Base-by-base conservation (phyloP, 352 stramenopile species). In the Halophytophthora batemanensis region DNA sequence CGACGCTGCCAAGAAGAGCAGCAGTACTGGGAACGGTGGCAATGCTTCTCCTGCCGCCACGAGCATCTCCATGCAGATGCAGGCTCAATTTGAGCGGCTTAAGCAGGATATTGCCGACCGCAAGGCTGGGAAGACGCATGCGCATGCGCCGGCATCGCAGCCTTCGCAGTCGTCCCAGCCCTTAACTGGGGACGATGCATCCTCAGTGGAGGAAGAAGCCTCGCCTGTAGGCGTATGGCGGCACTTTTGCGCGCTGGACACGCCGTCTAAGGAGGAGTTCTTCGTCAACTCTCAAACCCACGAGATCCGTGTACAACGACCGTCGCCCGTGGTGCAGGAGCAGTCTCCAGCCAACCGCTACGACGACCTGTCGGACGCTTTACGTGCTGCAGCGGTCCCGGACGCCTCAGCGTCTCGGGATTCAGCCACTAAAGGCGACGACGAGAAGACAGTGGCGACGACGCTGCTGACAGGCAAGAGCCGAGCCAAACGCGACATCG, bases 251-350 rank as follows among this genome's bases (percentile, higher is more conserved):
- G 71, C 70, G 6, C 56, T 87, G 25, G 71, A 77, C 34, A 72
- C 64, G 25, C 66, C 54, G 35, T 67, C 80, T 25, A 71, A 81
- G 21, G 61, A 80, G 46, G 70, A 87, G 44, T 86, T 93, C 36
- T 93, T 87, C 45, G 80, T 93, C 19, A 80, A 93, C 66, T 87
- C 78, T 4, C 50, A 66, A 25, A 90, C 81, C 12, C 61, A 80
- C 48, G 78, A 93, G 43, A 90, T 93, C 58, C 82, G 82, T 18
- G 52, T 81, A 2, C 61, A 88, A 54, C 50, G 72, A 12, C 82
- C 82, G 36, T 69, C 55, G 2, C 68, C 70, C 46, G 69, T 74
- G 19, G 60, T 73, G 11, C 72, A 80, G 42, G 62, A 76, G 34
- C 78, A 86, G 41, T 80, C 71, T 6, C 72, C 72, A 6, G 69